Conservation (phyloP, 2,329 filamentous ascomycete genomes). For the Apiospora kogelbergensis region DNA sequence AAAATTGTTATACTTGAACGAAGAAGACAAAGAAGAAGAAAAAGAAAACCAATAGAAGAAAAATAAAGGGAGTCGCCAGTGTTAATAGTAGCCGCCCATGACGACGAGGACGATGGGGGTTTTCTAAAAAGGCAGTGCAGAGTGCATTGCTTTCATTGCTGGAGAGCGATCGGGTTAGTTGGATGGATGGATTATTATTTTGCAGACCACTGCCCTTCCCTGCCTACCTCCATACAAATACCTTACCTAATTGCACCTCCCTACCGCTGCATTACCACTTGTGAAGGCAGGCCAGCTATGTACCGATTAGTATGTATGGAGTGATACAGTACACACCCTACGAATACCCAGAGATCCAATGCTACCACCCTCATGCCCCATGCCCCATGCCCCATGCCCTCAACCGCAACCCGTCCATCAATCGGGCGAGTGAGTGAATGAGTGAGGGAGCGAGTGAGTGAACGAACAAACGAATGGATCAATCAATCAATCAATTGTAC, state of each 20-base stretch:
- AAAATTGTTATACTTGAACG: neutral
- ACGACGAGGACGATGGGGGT: neutral
- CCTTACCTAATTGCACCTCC: neutral
- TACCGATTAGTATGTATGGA: neutral
- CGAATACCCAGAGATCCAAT: neutral
- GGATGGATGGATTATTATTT: neutral
- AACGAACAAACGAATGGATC: too few species aligned
- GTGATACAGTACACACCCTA: too few species aligned
- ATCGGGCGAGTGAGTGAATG: neutral
- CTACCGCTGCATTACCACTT: neutral
- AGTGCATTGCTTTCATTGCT: neutral
- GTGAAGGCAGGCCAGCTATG: neutral
- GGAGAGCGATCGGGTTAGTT: neutral
- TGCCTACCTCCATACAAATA: neutral
- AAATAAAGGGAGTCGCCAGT: neutral
- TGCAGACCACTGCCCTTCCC: neutral
- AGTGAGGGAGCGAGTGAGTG: neutral
- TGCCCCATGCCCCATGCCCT: neutral
- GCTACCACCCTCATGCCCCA: neutral
- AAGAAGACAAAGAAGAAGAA: neutral
- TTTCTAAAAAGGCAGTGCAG: neutral
- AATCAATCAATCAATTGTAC: neutral
- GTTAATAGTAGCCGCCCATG: constrained; percentile 4
- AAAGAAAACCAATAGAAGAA: neutral
- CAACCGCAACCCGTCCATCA: neutral